A percentile compares a stretch with the other conserved stretches of the same genome.
These are phyloP conservation scores for Perkinsus chesapeaki DNA, from an alignment of 169 alveolate genomes.

Conservation along the genomic window DNA sequence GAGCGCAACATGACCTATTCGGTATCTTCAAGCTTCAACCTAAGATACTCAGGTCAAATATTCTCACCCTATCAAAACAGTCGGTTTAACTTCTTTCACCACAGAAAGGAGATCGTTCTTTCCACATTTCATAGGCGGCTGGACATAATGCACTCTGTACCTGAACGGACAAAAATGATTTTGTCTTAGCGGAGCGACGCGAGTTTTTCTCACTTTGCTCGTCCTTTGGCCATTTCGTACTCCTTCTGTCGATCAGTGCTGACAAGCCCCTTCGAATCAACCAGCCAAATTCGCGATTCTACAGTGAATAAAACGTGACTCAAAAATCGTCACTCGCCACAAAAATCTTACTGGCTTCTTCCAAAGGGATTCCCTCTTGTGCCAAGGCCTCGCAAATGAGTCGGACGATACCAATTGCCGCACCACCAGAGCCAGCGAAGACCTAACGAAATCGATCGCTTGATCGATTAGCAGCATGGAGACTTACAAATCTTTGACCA, in stretches of 20 bases:
- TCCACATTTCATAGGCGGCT: slow-evolving; percentile 11
- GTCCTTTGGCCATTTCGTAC: background rate
- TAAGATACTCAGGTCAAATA: too few relatives aligned
- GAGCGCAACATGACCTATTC: background rate
- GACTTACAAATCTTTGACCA: background rate
- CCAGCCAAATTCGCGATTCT: slow-evolving; percentile 33
- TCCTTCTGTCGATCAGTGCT: slow-evolving; percentile 2
- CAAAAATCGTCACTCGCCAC: slow-evolving; percentile 10
- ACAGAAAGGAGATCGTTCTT: slow-evolving; percentile 21
- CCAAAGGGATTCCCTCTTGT: slow-evolving; percentile 19
- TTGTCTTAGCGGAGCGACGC: background rate
- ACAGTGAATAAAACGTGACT: background rate
- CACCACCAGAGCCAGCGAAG: slow-evolving; percentile 42
- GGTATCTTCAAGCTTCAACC: background rate
- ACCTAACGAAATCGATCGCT: background rate
- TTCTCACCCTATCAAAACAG: slow-evolving; percentile 22
- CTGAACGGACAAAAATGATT: background rate
- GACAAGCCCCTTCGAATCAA: slow-evolving; percentile 41
- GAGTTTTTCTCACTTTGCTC: slow-evolving; percentile 4
- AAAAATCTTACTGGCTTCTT: slow-evolving; percentile 7
- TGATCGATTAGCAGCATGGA: background rate
- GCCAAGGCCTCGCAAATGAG: slow-evolving; percentile 30
- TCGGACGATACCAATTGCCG: slow-evolving; percentile 32
- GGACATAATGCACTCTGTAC: slow-evolving; percentile 19
- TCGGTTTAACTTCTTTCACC: slow-evolving; percentile 22